These are phyloP conservation scores for Glycine latifolia DNA, from an alignment of 306 rosid genomes.

Conservation along the genomic window DNA sequence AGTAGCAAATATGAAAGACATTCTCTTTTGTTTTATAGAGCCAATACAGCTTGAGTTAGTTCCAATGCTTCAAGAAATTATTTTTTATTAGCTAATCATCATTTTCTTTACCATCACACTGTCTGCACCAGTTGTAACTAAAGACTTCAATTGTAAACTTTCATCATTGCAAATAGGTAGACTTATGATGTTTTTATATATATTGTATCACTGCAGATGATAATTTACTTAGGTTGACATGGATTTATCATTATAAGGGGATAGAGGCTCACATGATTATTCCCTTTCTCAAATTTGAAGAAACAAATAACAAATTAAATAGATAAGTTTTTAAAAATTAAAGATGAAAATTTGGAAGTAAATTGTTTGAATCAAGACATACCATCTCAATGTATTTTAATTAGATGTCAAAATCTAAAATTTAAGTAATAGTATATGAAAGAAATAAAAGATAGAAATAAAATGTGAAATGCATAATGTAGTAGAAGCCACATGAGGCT, in stretches of 20 bases:
- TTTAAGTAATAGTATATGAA: background rate
- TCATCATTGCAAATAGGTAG: constrained; percentile 87
- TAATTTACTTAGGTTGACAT: constrained; percentile 20
- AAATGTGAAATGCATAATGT: background rate
- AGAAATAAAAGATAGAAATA: background rate
- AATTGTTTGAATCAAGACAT: background rate
- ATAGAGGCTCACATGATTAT: no score
- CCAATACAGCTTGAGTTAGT: constrained; percentile 77
- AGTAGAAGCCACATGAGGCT: background rate
- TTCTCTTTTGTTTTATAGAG: no score
- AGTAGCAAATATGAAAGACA: no score
- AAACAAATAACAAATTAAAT: background rate
- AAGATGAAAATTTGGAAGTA: background rate
- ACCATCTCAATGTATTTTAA: background rate
- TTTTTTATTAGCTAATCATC: constrained; percentile 84
- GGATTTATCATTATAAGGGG: no score
- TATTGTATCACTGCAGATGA: constrained; percentile 10
- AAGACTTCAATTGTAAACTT: constrained; percentile 88
- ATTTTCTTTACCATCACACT: constrained; percentile 82
- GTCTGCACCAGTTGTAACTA: constrained; percentile 68
- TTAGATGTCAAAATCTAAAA: background rate
- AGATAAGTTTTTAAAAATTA: background rate
- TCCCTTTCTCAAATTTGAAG: no score
- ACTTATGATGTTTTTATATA: constrained; percentile 34
- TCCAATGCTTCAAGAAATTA: constrained; percentile 87